Percentiles rank a stretch among this genome's conserved stretches.
Conservation (phyloP, 1,139 yeast genomes). For the Blastobotrys illinoisensis region DNA sequence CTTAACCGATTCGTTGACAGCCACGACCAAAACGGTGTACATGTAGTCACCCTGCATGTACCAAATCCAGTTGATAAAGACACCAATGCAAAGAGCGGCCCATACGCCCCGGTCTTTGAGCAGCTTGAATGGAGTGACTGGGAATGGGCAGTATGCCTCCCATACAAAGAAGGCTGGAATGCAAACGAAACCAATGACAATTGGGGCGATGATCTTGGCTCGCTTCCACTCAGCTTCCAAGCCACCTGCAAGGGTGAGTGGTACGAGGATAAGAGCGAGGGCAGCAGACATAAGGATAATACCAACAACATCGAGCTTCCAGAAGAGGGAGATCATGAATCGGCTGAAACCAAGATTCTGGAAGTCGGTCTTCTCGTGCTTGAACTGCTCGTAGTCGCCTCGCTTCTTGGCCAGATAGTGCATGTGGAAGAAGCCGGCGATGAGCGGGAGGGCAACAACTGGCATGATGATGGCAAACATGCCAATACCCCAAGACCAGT, state of each 20-base stretch:
- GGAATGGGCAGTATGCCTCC: constrained; percentile 50
- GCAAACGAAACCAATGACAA: constrained; percentile 55
- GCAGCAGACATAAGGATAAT: constrained; percentile 44
- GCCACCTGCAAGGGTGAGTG: constrained; percentile 61
- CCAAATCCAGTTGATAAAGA: constrained; percentile 53
- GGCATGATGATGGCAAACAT: constrained; percentile 81
- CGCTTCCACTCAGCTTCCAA: constrained; percentile 44
- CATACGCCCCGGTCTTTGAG: constrained; percentile 64
- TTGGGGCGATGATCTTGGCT: constrained; percentile 57
- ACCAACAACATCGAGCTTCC: constrained; percentile 55
- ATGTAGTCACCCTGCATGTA: constrained; percentile 65
- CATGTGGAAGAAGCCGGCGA: constrained; percentile 53
- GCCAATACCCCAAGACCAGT: constrained; percentile 71
- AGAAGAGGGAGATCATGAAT: constrained; percentile 31
- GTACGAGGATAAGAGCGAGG: constrained; percentile 47
- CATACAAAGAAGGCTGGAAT: constrained; percentile 50
- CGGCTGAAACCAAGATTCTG: constrained; percentile 22
- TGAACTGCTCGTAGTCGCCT: constrained; percentile 40
- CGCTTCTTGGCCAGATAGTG: constrained; percentile 46
- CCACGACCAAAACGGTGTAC: constrained; percentile 59
- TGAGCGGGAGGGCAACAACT: constrained; percentile 52
- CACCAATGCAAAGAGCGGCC: constrained; percentile 52
- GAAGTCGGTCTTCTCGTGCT: constrained; percentile 28
- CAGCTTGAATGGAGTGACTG: constrained; percentile 53
- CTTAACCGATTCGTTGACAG: constrained; percentile 49